phyloP scores from a whole-genome alignment of 306 rosid genomes.

The Urtica urens region DNA sequence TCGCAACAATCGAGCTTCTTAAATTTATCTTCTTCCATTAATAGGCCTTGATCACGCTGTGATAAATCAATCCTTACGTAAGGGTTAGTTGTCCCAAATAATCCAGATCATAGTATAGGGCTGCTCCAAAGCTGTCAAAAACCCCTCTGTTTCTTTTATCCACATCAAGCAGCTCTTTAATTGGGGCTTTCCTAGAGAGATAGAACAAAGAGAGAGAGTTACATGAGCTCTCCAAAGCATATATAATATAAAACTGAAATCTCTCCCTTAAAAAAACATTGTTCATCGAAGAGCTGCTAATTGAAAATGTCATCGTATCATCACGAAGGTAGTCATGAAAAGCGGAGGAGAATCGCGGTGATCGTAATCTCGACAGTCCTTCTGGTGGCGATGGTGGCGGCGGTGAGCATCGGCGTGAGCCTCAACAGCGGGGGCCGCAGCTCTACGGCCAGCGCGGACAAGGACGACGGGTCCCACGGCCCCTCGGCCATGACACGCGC shows the following conservation, averaged over 20 bases:
- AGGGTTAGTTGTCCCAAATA: neutral
- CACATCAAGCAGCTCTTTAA: constrained; percentile 10
- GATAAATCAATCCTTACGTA: neutral
- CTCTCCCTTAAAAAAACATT: constrained; percentile 4
- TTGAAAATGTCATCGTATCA: constrained; percentile 17
- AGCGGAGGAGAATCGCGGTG: constrained; percentile 17
- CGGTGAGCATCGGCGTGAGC: constrained; percentile 30
- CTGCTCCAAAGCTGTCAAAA: constrained; percentile 3
- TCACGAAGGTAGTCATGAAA: constrained; percentile 3
- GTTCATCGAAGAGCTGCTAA: constrained; percentile 23
- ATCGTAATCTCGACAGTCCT: constrained; percentile 33
- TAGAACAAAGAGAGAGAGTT: too few relatives aligned
- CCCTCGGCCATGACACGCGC: constrained; percentile 35
- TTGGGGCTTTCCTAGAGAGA: neutral
- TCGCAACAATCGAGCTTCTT: neutral
- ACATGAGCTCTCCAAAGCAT: too few relatives aligned
- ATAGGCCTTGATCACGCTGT: neutral
- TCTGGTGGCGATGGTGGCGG: constrained; percentile 59
- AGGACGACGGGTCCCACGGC: neutral
- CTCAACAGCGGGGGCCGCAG: neutral
- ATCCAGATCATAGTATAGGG: constrained; percentile 3
- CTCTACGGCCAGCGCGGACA: neutral
- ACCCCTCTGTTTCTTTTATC: neutral
- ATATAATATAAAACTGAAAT: too few relatives aligned
- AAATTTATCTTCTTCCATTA: neutral